A percentile compares a stretch with the other conserved stretches of the same genome.
These are phyloP conservation scores for Apiospora phragmitis DNA, from an alignment of 2,329 filamentous ascomycete species.

Conservation along the genomic window DNA sequence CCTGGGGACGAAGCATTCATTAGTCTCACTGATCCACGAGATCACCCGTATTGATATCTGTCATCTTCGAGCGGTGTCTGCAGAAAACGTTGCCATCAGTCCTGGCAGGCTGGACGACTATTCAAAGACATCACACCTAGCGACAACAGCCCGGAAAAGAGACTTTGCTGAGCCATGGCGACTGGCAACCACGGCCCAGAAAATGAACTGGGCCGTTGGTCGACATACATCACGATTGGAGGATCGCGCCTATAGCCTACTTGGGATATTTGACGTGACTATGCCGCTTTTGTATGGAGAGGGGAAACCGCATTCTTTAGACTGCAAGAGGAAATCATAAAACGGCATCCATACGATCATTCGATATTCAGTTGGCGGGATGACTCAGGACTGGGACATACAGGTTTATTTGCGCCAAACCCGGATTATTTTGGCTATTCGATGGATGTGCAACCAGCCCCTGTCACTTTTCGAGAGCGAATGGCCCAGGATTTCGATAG, in stretches of 20 bases:
- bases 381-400: not conserved
- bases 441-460: not conserved
- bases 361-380: not conserved
- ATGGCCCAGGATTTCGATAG: not conserved
- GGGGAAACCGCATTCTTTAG: slow-evolving; percentile 28
- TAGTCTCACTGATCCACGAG: not conserved
- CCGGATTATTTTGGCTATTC: not conserved
- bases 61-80: not conserved
- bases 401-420: not conserved
- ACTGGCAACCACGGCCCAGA: not conserved
- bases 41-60: not conserved
- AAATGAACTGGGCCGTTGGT: slow-evolving; percentile 26
- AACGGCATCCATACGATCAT: not conserved
- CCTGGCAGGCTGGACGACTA: not conserved
- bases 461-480: not conserved
- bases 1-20: not conserved
- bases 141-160: not conserved
- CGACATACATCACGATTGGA: slow-evolving; percentile 26
- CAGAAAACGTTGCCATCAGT: not conserved
- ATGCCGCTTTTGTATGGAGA: slow-evolving; percentile 36
- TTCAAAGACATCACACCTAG: not conserved
- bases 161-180: not conserved
- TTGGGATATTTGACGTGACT: slow-evolving; percentile 32
- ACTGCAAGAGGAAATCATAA: slow-evolving; percentile 32
- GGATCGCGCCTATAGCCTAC: slow-evolving; percentile 33